Conservation (phyloP, 441 rosid species). For the Viola pubescens region DNA sequence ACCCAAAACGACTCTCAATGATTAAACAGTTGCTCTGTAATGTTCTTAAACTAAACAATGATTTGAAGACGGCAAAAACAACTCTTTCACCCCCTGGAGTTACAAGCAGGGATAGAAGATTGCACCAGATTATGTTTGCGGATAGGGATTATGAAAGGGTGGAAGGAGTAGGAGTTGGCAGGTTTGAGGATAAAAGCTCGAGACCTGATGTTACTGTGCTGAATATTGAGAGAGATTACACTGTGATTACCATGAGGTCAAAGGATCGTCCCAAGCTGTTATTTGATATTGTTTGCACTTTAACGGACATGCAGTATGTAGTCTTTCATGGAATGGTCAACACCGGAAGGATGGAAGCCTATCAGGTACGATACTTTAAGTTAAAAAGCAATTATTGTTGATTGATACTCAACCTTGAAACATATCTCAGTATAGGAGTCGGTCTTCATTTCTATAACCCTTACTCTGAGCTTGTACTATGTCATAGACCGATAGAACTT, state of each 20-base stretch:
- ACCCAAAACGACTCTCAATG: conserved; percentile 47
- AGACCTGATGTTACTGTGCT: conserved; percentile 59
- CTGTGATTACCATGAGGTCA: conserved; percentile 73
- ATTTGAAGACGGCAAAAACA: conserved; percentile 56
- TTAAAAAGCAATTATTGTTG: conserved; percentile 1
- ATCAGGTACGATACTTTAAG: conserved; percentile 49
- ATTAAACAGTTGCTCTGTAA: conserved; percentile 63
- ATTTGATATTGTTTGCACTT: conserved; percentile 80
- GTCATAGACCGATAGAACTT: no score
- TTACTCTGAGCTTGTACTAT: background rate
- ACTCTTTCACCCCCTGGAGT: conserved; percentile 60
- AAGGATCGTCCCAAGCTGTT: conserved; percentile 89
- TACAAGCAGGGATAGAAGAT: conserved; percentile 69
- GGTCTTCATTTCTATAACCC: background rate
- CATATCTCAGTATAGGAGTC: background rate
- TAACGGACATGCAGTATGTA: conserved; percentile 91
- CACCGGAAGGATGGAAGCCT: conserved; percentile 67
- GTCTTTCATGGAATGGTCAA: conserved; percentile 87
- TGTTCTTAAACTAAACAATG: conserved; percentile 55
- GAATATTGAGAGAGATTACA: conserved; percentile 77
- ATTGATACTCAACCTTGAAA: conserved; percentile 2
- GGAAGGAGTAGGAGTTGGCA: conserved; percentile 30
- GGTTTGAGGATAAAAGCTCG: conserved; percentile 28
- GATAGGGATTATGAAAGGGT: conserved; percentile 80
- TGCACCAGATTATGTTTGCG: conserved; percentile 90